Conservation (phyloP, 768 basidiomycete species). For the Podaxis sp. region DNA sequence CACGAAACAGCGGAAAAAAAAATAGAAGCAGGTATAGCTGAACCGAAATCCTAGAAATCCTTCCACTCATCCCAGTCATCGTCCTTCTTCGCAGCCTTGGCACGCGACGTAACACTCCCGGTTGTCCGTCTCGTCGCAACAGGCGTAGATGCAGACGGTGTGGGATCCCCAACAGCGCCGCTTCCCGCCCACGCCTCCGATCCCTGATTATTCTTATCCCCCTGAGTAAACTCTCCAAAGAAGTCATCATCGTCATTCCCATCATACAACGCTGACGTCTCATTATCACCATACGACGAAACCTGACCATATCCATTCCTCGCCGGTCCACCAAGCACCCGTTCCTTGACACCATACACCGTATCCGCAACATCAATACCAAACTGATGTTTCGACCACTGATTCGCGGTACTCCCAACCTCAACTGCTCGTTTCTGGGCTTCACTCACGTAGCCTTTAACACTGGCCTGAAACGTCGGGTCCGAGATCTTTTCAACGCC, state of each 20-base stretch:
- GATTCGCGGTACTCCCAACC: slow-evolving; percentile 65
- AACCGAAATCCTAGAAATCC: slow-evolving; percentile 52
- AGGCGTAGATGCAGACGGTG: slow-evolving; percentile 9
- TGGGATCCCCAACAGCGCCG: neutral
- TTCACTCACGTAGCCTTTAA: slow-evolving; percentile 70
- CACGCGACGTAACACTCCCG: slow-evolving; percentile 7
- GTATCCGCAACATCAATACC: slow-evolving; percentile 86
- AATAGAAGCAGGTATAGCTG: neutral
- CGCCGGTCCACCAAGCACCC: slow-evolving; percentile 52
- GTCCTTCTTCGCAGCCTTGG: slow-evolving; percentile 37
- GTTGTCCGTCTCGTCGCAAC: slow-evolving; percentile 13
- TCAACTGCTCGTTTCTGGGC: slow-evolving; percentile 62
- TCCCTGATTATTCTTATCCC: neutral
- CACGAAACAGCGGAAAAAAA: neutral
- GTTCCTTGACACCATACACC: slow-evolving; percentile 66
- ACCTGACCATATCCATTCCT: slow-evolving; percentile 51
- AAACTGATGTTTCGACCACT: slow-evolving; percentile 72
- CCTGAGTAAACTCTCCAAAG: slow-evolving; percentile 46
- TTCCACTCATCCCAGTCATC: slow-evolving; percentile 82
- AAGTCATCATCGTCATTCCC: slow-evolving; percentile 59
- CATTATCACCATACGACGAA: slow-evolving; percentile 37
- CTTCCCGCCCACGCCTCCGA: neutral
- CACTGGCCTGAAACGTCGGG: slow-evolving; percentile 72
- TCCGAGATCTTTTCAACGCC: slow-evolving; percentile 80
- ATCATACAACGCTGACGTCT: slow-evolving; percentile 64